Conservation (phyloP, 148 eudicot genomes). For the Pouteria glomerata region DNA sequence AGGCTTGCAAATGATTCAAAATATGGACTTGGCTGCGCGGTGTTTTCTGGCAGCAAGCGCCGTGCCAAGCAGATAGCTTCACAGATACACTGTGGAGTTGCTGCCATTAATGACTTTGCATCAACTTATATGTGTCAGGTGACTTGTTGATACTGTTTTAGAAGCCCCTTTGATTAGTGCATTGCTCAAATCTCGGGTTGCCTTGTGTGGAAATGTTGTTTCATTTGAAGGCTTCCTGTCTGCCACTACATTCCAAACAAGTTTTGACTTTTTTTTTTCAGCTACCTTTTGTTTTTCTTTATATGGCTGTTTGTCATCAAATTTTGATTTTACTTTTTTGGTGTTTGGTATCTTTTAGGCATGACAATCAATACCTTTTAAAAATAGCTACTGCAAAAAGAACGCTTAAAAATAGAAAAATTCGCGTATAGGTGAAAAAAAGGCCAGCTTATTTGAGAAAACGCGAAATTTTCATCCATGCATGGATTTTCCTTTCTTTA, state of each 20-base stretch:
- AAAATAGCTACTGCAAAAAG: no score
- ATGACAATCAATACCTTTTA: no score
- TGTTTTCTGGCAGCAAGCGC: conserved; percentile 82
- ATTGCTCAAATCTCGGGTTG: no score
- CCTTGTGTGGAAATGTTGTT: neutral
- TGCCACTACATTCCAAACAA: neutral
- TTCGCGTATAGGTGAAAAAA: no score
- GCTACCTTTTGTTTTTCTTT: no score
- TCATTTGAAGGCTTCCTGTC: neutral
- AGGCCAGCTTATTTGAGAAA: no score
- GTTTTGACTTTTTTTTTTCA: neutral
- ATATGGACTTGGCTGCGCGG: conserved; percentile 99
- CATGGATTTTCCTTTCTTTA: no score
- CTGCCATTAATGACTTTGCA: conserved; percentile 94
- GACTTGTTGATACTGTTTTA: conserved; percentile 5
- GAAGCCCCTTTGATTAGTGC: neutral
- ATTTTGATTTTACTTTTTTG: no score
- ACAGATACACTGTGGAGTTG: conserved; percentile 83
- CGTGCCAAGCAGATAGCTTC: conserved; percentile 79
- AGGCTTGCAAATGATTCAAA: conserved; percentile 91
- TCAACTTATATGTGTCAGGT: conserved; percentile 98
- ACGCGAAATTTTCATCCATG: no score
- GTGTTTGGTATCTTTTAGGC: no score
- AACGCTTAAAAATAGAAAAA: no score
- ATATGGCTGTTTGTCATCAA: no score